Conservation (phyloP, 352 stramenopile genomes). For the Globisporangium perplexum region DNA sequence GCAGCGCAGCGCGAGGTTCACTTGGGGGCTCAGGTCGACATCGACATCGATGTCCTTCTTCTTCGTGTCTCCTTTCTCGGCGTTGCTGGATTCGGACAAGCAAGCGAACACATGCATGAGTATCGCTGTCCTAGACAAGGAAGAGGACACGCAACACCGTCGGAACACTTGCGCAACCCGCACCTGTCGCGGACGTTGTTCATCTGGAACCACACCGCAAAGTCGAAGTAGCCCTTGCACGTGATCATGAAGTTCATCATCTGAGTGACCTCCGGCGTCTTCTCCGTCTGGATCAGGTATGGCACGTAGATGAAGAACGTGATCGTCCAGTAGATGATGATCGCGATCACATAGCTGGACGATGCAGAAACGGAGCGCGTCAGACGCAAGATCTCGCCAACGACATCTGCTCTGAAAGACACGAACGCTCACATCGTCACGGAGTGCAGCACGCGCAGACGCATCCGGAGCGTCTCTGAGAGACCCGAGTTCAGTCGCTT, state of each 20-base stretch:
- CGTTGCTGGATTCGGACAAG: neutral
- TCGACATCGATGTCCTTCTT: conserved; percentile 79
- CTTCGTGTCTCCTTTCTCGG: conserved; percentile 15
- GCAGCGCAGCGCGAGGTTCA: conserved; percentile 79
- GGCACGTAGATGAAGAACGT: conserved; percentile 84
- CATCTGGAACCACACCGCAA: conserved; percentile 88
- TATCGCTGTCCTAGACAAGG: neutral
- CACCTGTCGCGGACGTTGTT: conserved; percentile 70
- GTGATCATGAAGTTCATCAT: conserved; percentile 91
- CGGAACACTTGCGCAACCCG: too few species aligned
- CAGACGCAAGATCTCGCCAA: neutral
- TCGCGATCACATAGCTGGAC: conserved; percentile 81
- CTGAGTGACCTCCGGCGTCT: conserved; percentile 46
- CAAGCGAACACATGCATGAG: neutral
- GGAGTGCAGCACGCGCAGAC: conserved; percentile 79
- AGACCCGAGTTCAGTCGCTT: conserved; percentile 71
- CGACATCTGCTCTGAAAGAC: too few species aligned
- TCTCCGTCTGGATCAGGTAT: conserved; percentile 63
- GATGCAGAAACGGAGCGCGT: neutral
- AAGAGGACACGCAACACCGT: too few species aligned
- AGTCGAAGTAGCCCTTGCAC: conserved; percentile 88
- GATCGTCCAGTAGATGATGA: conserved; percentile 88
- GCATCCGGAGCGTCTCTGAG: conserved; percentile 81
- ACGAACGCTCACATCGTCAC: conserved; percentile 70
- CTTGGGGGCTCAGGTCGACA: conserved; percentile 79